Conservation (phyloP, 805 yeast species). For the Candida qinlingensis region DNA sequence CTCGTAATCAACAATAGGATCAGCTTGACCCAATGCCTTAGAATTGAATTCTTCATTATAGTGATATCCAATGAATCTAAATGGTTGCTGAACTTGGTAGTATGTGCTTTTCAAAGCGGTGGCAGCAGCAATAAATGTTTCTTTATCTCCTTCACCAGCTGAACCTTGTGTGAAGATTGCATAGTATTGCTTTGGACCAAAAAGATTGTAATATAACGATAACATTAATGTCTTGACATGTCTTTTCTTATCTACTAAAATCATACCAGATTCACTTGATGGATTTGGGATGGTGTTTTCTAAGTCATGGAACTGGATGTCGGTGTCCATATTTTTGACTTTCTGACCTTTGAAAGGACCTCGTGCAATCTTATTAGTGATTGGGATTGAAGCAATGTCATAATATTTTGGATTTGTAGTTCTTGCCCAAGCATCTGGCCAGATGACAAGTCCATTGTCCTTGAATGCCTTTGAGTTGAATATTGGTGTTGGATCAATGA, state of each 20-base stretch:
- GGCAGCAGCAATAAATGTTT: conserved; percentile 62
- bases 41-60: conserved; percentile 22
- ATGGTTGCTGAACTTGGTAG: conserved; percentile 38
- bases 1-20: conserved; percentile 27
- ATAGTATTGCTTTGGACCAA: conserved; percentile 56
- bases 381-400: conserved; percentile 42
- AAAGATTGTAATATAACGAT: conserved; percentile 52
- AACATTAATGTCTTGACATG: conserved; percentile 49
- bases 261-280: conserved; percentile 60
- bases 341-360: conserved; percentile 29
- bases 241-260: conserved; percentile 47
- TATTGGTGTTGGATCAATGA: conserved; percentile 50
- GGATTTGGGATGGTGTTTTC: conserved; percentile 59
- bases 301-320: conserved; percentile 45
- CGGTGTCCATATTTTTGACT: conserved; percentile 16
- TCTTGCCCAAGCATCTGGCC: conserved; percentile 74
- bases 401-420: conserved; percentile 58
- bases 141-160: conserved; percentile 74
- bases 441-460: conserved; percentile 41
- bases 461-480: conserved; percentile 39
- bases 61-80: conserved; percentile 33
- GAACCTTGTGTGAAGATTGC: conserved; percentile 62
- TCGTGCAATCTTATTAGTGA: conserved; percentile 30
- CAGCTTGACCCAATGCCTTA: conserved; percentile 41
- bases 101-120: conserved; percentile 39